Evolutionary conservation across 306 rosid genomes (phyloP).

Genomic region (Glycine soja): DNA sequence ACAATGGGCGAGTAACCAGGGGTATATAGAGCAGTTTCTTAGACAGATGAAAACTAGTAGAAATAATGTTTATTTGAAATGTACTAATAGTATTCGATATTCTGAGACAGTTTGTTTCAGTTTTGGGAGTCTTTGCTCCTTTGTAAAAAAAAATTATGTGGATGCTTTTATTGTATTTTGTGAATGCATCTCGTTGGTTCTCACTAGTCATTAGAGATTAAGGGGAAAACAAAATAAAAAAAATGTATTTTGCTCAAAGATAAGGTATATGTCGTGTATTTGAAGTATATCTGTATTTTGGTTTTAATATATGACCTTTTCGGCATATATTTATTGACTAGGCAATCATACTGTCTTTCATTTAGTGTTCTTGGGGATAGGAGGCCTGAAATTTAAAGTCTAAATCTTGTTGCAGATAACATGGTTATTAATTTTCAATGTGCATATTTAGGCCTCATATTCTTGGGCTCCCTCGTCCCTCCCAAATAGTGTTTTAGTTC

Average conservation of each 20-base stretch:
- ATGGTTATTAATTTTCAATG: too few species aligned
- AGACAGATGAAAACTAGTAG: slow-evolving; percentile 31
- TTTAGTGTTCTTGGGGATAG: too few species aligned
- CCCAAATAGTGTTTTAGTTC: too few species aligned
- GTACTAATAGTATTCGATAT: neutral
- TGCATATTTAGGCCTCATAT: too few species aligned
- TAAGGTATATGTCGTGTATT: neutral
- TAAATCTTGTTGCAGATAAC: too few species aligned
- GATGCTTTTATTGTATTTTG: slow-evolving; percentile 19
- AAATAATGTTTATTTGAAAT: slow-evolving; percentile 22
- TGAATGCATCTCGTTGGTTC: slow-evolving; percentile 9
- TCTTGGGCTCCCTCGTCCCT: too few species aligned
- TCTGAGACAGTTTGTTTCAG: slow-evolving; percentile 3
- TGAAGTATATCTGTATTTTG: neutral
- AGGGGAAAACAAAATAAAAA: neutral
- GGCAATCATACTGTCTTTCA: too few species aligned
- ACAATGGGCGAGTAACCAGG: slow-evolving; percentile 22
- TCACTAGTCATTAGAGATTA: neutral
- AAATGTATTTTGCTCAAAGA: neutral
- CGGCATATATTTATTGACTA: too few species aligned
- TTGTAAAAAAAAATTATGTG: neutral
- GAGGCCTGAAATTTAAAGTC: too few species aligned
- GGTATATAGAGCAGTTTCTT: neutral
- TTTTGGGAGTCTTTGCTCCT: slow-evolving; percentile 35
- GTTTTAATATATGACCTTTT: neutral